These are phyloP conservation scores for Pythium grandisporangium DNA, from an alignment of 352 stramenopile genomes.

Conservation along the genomic window DNA sequence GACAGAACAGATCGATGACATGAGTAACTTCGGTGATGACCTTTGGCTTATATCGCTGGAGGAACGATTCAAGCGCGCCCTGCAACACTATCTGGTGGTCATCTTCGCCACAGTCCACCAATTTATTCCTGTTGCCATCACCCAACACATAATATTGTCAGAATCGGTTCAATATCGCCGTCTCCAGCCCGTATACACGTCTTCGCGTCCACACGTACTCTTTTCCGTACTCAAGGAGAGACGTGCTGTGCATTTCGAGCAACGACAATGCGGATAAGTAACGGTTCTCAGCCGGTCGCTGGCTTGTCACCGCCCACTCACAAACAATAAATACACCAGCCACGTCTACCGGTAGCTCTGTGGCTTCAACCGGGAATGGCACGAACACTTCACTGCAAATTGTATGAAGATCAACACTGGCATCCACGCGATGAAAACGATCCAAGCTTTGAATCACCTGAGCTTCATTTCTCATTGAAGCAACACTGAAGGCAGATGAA, in stretches of 20 bases:
- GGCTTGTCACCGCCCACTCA: constrained; percentile 76
- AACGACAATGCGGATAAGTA: constrained; percentile 72
- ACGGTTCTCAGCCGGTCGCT: constrained; percentile 71
- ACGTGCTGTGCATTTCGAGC: constrained; percentile 75
- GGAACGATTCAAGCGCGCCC: constrained; percentile 60
- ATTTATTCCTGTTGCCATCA: constrained; percentile 21
- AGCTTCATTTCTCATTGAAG: constrained; percentile 59
- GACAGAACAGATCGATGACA: constrained; percentile 74
- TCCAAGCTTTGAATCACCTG: constrained; percentile 73
- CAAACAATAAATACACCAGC: constrained; percentile 65
- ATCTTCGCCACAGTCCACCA: constrained; percentile 25
- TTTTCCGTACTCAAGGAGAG: constrained; percentile 47
- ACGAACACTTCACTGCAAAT: constrained; percentile 74
- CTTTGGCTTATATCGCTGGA: constrained; percentile 69
- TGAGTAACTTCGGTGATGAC: constrained; percentile 68
- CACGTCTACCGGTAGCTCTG: constrained; percentile 57
- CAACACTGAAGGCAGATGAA: constrained; percentile 17
- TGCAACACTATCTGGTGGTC: constrained; percentile 71
- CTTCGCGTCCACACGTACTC: constrained; percentile 19
- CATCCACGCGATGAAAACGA: constrained; percentile 71
- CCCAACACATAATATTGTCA: neutral
- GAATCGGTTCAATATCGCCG: no score
- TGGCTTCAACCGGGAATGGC: constrained; percentile 21
- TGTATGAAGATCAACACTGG: constrained; percentile 51
- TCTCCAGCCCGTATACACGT: no score